These are phyloP conservation scores for Naganishia vaughanmartiniae DNA, from an alignment of 768 basidiomycete species.

Conservation along the genomic window DNA sequence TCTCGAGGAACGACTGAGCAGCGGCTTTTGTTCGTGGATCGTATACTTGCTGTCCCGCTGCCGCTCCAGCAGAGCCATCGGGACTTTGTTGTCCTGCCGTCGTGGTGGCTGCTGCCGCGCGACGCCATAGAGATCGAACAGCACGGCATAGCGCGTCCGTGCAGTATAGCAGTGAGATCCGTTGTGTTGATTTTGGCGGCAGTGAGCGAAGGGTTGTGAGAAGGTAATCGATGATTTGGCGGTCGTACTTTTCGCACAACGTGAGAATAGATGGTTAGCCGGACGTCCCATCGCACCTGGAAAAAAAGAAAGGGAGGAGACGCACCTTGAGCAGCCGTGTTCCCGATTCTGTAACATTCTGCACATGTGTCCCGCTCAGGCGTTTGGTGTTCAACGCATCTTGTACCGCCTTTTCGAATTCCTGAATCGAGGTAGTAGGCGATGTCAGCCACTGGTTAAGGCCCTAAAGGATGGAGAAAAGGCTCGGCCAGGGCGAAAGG, in stretches of 20 bases:
- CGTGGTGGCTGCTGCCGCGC: neutral
- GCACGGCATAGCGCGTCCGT: conserved; percentile 17
- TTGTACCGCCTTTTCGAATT: conserved; percentile 4
- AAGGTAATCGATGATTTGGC: conserved; percentile 7
- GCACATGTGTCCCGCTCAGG: conserved; percentile 9
- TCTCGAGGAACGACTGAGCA: conserved; percentile 7
- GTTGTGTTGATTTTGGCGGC: neutral
- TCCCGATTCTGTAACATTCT: conserved; percentile 2
- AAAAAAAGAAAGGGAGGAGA: neutral
- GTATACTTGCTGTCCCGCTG: neutral
- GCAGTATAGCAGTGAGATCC: conserved; percentile 12
- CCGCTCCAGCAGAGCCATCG: neutral
- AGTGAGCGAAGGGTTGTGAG: neutral
- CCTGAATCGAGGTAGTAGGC: neutral
- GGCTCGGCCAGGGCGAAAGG: neutral
- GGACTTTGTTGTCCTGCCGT: neutral
- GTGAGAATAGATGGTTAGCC: neutral
- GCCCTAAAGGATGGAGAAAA: neutral
- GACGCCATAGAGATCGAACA: conserved; percentile 5
- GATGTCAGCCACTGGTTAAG: too few relatives aligned
- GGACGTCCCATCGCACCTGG: neutral
- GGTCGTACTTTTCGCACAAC: neutral
- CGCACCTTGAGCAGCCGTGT: conserved; percentile 19
- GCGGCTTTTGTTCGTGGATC: conserved; percentile 17
- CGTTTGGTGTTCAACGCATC: conserved; percentile 4